These are phyloP conservation scores for Saccharomycopsis malanga DNA, from an alignment of 805 yeast species.

Conservation along the genomic window DNA sequence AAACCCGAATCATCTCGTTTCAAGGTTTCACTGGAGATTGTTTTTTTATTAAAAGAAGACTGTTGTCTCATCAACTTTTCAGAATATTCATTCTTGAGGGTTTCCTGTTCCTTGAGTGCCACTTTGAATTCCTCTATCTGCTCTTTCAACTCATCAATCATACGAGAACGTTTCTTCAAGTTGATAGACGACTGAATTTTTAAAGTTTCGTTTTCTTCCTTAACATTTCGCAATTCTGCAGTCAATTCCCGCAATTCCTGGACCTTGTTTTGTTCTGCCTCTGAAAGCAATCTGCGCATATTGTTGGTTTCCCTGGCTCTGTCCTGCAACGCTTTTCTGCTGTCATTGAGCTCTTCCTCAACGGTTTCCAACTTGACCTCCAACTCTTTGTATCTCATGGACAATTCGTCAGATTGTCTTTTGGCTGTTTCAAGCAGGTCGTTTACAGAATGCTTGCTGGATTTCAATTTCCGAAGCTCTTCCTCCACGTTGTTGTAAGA, in stretches of 20 bases:
- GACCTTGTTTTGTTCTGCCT: constrained; percentile 54
- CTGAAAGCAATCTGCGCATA: constrained; percentile 60
- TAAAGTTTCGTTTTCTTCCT: constrained; percentile 55
- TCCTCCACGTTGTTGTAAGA: constrained; percentile 28
- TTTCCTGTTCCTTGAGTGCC: constrained; percentile 20
- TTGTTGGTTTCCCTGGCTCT: constrained; percentile 72
- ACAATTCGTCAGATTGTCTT: constrained; percentile 66
- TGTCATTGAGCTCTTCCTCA: constrained; percentile 78
- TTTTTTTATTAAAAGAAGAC: constrained; percentile 4
- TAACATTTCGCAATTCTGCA: constrained; percentile 40
- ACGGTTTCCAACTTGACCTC: constrained; percentile 53
- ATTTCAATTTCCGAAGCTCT: constrained; percentile 32
- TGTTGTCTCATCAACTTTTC: constrained; percentile 7
- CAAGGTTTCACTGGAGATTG: not conserved
- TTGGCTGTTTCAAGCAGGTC: constrained; percentile 44
- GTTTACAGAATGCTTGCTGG: constrained; percentile 33
- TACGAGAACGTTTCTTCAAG: constrained; percentile 53
- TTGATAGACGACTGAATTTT: constrained; percentile 46
- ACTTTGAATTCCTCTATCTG: constrained; percentile 33
- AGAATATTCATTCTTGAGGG: constrained; percentile 25
- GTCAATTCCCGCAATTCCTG: constrained; percentile 47
- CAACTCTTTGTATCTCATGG: constrained; percentile 61
- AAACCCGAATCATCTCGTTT: constrained; percentile 20
- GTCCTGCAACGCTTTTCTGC: constrained; percentile 67
- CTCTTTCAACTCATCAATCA: constrained; percentile 53